These are phyloP conservation scores for Rosa rugosa DNA, from an alignment of 306 rosid genomes.

Conservation along the genomic window DNA sequence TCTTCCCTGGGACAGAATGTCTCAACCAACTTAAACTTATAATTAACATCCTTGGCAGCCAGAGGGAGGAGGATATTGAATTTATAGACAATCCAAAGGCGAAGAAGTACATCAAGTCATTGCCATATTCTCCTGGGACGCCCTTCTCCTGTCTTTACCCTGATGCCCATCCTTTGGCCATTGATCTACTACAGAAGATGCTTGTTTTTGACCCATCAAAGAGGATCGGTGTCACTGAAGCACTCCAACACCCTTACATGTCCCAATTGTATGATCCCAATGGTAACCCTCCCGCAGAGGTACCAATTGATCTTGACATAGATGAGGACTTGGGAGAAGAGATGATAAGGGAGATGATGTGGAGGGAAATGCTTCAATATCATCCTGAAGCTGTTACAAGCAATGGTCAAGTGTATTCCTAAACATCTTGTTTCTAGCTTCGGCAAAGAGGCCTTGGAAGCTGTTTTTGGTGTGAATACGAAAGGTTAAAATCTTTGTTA, in stretches of 20 bases:
- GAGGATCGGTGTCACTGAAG: conserved; percentile 79
- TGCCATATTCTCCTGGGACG: conserved; percentile 56
- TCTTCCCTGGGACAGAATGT: conserved; percentile 89
- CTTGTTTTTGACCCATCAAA: conserved; percentile 94
- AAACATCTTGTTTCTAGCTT: conserved; percentile 14
- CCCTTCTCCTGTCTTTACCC: conserved; percentile 75
- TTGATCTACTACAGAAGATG: conserved; percentile 82
- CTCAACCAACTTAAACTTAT: conserved; percentile 85
- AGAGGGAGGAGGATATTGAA: conserved; percentile 83
- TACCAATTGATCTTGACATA: conserved; percentile 87
- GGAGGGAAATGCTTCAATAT: conserved; percentile 84
- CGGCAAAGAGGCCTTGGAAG: conserved; percentile 27
- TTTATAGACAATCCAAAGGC: conserved; percentile 89
- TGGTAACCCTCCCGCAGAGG: conserved; percentile 66
- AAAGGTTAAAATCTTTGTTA: conserved; percentile 19
- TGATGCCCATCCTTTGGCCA: conserved; percentile 74
- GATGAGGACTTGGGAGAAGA: conserved; percentile 93
- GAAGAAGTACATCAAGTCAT: conserved; percentile 63
- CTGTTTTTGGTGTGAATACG: conserved; percentile 41
- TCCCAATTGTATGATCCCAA: conserved; percentile 75
- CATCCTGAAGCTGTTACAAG: conserved; percentile 63
- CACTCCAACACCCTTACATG: conserved; percentile 93
- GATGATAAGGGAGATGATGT: conserved; percentile 97
- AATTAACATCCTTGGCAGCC: conserved; percentile 84
- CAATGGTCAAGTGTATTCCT: conserved; percentile 41